Conservation (phyloP, 2,329 filamentous ascomycete species). For the Cordyceps javanica region DNA sequence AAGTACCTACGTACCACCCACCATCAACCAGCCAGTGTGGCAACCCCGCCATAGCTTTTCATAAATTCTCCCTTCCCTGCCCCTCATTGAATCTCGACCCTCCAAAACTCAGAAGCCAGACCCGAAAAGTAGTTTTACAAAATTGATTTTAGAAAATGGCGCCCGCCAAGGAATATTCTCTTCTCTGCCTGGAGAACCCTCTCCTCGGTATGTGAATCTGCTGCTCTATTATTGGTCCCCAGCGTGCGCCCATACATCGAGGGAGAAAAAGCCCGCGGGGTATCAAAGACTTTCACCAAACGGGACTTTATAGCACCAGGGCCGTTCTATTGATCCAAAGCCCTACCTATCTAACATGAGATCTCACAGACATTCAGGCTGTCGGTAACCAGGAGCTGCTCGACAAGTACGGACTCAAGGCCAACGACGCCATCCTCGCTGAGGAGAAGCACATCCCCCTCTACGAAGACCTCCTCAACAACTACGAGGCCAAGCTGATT, state of each 20-base stretch:
- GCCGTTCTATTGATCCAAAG: too few species aligned
- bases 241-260: background rate
- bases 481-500: constrained; percentile 89
- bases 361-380: constrained; percentile 75
- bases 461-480: constrained; percentile 90
- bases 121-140: constrained; percentile 16
- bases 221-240: constrained; percentile 5
- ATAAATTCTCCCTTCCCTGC: constrained; percentile 13
- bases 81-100: constrained; percentile 16
- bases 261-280: background rate
- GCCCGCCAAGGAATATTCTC: constrained; percentile 70
- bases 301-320: background rate
- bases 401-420: constrained; percentile 87
- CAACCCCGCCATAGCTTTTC: constrained; percentile 12
- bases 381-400: constrained; percentile 76
- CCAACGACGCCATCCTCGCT: constrained; percentile 95
- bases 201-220: constrained; percentile 64
- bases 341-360: background rate
- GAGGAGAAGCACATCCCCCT: constrained; percentile 84
- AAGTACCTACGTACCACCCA: too few species aligned
- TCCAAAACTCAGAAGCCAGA: constrained; percentile 11
- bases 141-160: constrained; percentile 52
- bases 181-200: constrained; percentile 95
- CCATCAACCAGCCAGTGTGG: background rate
- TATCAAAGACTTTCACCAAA: background rate